Percentiles rank a stretch among this genome's conserved stretches.
Evolutionary conservation across 495 filamentous ascomycete species (phyloP).

Genomic region (Aspergillus panamensis): DNA sequence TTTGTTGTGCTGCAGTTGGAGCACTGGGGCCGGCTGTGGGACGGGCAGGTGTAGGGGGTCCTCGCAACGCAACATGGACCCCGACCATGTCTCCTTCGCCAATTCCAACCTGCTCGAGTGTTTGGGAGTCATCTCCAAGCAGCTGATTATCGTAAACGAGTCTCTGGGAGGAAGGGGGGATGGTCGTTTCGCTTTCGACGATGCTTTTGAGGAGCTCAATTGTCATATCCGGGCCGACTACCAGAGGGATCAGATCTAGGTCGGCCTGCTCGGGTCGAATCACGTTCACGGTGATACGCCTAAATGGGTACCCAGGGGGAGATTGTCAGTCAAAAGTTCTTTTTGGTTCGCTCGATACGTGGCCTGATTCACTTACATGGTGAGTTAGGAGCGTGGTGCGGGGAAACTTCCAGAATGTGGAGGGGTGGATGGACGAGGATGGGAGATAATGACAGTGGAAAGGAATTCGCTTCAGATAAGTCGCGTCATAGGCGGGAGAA

Average conservation of each 20-base stretch:
- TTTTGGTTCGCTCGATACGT: not conserved
- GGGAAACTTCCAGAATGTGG: constrained; percentile 17
- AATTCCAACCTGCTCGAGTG: constrained; percentile 76
- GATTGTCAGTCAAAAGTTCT: not conserved
- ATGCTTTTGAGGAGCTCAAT: constrained; percentile 81
- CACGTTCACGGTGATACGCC: constrained; percentile 85
- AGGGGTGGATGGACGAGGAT: not conserved
- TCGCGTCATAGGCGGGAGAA: constrained; percentile 1
- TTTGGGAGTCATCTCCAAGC: constrained; percentile 70
- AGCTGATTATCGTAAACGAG: constrained; percentile 89
- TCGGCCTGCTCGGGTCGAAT: constrained; percentile 68
- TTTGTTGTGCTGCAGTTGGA: constrained; percentile 33
- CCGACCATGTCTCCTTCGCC: constrained; percentile 90
- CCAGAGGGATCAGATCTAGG: constrained; percentile 76
- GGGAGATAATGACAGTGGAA: constrained; percentile 2
- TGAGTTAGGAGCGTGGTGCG: constrained; percentile 18
- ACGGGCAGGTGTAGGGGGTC: constrained; percentile 22
- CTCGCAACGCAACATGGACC: constrained; percentile 59
- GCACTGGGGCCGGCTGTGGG: constrained; percentile 25
- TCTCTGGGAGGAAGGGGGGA: constrained; percentile 45
- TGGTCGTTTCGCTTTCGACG: constrained; percentile 62
- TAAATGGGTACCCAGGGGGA: constrained; percentile 23
- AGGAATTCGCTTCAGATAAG: not conserved
- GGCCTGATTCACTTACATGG: constrained; percentile 19
- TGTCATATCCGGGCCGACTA: constrained; percentile 81